Conservation (phyloP, 441 rosid species). For the Euphorbia schlechtendalii region DNA sequence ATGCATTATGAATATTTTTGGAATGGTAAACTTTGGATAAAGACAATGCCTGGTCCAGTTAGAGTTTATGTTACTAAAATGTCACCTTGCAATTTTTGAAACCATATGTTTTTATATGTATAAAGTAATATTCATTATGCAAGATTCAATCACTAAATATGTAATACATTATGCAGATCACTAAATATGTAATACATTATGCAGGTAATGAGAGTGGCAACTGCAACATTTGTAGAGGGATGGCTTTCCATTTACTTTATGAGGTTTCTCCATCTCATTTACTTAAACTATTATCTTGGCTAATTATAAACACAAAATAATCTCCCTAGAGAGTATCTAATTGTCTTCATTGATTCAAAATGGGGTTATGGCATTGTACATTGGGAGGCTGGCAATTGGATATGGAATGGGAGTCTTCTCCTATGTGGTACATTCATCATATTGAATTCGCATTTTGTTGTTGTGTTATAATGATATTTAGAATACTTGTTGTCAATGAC, state of each 20-base stretch:
- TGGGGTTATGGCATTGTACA: slow-evolving; percentile 59
- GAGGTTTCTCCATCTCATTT: too few species aligned
- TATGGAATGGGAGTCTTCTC: slow-evolving; percentile 97
- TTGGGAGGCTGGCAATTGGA: slow-evolving; percentile 84
- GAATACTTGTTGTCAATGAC: slow-evolving; percentile 11
- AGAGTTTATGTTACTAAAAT: too few species aligned
- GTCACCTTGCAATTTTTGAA: too few species aligned
- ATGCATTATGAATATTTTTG: too few species aligned
- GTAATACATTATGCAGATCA: too few species aligned
- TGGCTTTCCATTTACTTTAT: slow-evolving; percentile 90
- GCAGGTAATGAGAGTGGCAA: slow-evolving; percentile 83
- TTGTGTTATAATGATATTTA: neutral
- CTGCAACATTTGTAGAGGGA: slow-evolving; percentile 58
- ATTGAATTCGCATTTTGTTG: neutral
- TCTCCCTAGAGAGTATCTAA: slow-evolving; percentile 6
- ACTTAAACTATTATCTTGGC: slow-evolving; percentile 7
- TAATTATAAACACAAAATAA: slow-evolving; percentile 6
- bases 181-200: too few species aligned
- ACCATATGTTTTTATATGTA: neutral
- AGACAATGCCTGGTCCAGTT: too few species aligned
- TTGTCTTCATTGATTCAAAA: slow-evolving; percentile 28
- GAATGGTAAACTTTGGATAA: too few species aligned
- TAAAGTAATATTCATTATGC: neutral
- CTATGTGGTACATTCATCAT: slow-evolving; percentile 59
- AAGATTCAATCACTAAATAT: neutral